phyloP scores from a whole-genome alignment of 768 basidiomycete genomes.

The Collybiopsis luxurians region DNA sequence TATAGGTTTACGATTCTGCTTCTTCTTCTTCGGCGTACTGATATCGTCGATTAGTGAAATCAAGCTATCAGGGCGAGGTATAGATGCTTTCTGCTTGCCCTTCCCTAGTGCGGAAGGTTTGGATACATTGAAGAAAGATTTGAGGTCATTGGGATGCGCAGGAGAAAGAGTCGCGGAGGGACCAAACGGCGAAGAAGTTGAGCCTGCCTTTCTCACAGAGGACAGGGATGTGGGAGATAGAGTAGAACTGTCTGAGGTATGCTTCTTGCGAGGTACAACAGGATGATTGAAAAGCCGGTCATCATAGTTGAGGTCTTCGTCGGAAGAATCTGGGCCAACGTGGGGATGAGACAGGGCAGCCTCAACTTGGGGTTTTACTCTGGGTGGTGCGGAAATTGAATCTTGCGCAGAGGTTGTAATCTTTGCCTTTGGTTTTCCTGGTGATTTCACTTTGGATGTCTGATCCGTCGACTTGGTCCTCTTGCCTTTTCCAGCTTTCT shows the following conservation, averaged over 20 bases:
- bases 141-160: neutral
- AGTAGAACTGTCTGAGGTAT: neutral
- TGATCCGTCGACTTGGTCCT: constrained; percentile 8
- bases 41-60: neutral
- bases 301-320: neutral
- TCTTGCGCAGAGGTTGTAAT: neutral
- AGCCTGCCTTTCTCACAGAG: neutral
- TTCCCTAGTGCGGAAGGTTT: neutral
- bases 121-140: neutral
- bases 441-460: neutral
- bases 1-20: neutral
- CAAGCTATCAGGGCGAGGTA: neutral
- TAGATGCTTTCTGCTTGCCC: constrained; percentile 1
- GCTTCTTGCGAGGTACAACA: neutral
- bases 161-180: neutral
- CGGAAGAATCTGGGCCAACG: constrained; percentile 3
- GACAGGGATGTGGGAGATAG: neutral
- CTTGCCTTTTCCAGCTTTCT: constrained; percentile 14
- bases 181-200: neutral
- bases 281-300: neutral
- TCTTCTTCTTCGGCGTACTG: neutral
- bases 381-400: neutral
- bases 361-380: neutral
- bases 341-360: neutral
- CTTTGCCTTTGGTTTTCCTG: neutral